A percentile compares a stretch with the other conserved stretches of the same genome.
Conservation (phyloP, 352 stramenopile genomes). For the Pythium coloratum region DNA sequence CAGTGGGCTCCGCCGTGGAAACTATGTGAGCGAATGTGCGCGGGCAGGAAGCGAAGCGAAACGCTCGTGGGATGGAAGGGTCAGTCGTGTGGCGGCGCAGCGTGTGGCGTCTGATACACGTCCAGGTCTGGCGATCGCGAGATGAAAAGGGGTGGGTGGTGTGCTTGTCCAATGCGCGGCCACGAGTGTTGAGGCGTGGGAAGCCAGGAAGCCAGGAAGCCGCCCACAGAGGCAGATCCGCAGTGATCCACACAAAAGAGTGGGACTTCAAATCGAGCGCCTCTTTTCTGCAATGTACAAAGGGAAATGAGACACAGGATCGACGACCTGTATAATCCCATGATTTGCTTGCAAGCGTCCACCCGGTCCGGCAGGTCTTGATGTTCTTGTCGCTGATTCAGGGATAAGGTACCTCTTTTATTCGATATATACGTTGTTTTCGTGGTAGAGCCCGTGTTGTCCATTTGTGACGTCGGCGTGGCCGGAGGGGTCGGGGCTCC, state of each 20-base stretch:
- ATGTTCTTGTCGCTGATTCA: neutral
- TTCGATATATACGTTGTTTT: neutral
- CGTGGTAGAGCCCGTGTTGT: neutral
- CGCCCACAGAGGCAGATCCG: neutral
- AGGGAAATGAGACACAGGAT: slow-evolving; percentile 2
- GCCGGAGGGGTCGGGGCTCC: neutral
- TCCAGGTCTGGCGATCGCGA: neutral
- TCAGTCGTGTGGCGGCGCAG: neutral
- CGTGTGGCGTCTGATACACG: neutral
- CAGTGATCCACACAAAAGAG: neutral
- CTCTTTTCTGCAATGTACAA: slow-evolving; percentile 10
- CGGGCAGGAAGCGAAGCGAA: neutral
- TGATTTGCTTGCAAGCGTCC: neutral
- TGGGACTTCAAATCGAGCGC: slow-evolving; percentile 22
- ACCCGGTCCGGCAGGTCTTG: neutral
- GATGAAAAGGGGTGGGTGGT: neutral
- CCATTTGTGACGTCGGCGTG: neutral
- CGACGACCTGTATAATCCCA: neutral
- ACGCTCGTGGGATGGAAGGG: neutral
- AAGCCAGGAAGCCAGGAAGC: neutral
- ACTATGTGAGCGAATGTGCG: neutral
- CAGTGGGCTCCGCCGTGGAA: neutral
- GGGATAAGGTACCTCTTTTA: neutral
- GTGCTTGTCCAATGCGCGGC: neutral
- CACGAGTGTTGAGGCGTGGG: neutral